Percentiles rank a stretch among this genome's conserved stretches.
phyloP scores from a whole-genome alignment of 345 rosid genomes.

The Eutrema heterophyllum region DNA sequence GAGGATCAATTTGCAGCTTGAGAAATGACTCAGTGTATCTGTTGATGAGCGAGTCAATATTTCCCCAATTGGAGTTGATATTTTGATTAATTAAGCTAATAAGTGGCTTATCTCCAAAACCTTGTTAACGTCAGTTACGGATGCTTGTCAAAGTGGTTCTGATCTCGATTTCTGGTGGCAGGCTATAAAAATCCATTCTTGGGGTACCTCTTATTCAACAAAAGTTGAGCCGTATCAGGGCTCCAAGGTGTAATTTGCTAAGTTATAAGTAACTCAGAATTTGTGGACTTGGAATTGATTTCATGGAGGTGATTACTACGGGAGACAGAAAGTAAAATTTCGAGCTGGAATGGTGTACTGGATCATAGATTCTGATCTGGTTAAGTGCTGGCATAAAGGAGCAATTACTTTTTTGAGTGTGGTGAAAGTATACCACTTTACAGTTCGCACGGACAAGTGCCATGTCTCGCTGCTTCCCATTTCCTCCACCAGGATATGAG shows the following conservation, averaged over 20 bases:
- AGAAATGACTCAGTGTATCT: neutral
- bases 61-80: constrained; percentile 8
- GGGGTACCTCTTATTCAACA: neutral
- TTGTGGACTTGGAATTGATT: constrained; percentile 7
- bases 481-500: constrained; percentile 95
- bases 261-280: neutral
- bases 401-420: constrained; percentile 19
- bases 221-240: constrained; percentile 6
- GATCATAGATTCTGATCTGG: constrained; percentile 44
- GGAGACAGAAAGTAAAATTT: constrained; percentile 6
- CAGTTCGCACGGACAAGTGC: constrained; percentile 33
- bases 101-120: neutral
- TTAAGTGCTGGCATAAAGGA: constrained; percentile 46
- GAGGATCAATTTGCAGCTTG: constrained; percentile 19
- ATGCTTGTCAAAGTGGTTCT: constrained; percentile 17
- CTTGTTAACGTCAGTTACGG: constrained; percentile 18
- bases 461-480: constrained; percentile 99
- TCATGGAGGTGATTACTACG: neutral
- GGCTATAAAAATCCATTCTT: constrained; percentile 6
- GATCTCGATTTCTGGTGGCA: constrained; percentile 32
- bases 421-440: constrained; percentile 32
- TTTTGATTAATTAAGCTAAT: neutral
- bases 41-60: neutral
- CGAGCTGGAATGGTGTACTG: constrained; percentile 49
- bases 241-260: constrained; percentile 4